Base-by-base conservation (phyloP, 306 rosid species). In the Oemleria cerasiformis region DNA sequence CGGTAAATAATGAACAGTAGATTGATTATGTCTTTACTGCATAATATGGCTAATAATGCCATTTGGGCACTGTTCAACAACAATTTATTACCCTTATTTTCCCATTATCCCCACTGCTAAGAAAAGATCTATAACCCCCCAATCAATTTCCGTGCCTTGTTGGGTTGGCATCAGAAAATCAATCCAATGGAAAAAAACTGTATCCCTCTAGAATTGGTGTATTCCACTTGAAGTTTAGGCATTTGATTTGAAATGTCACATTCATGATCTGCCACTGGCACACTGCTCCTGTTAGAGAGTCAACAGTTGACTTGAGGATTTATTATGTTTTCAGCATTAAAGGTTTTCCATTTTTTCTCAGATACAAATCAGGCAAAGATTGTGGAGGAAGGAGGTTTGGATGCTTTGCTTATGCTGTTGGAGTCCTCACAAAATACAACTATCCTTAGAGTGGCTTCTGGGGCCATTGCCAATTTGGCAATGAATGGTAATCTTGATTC, bases 381-480 rank as follows among this genome's bases (percentile, higher is more conserved):
- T 48, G 86, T 88, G 51, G 92, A 88, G 71, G 90, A 88, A 79
- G 92, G 92, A 2, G 92, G 90, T 54, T 78, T 85, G 73, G 90
- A 85, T 64, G 84, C 87, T 81, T 78, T 88, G 82, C 87, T 88
- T 67, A 50, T 54, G 77, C 80, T 88, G 70, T 74, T 88, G 80
- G 81, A 63, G 68, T 79, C 88, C 72, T 85, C 92, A 7, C 80
- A 80, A 79, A 83, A 79, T 74, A 50, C 85, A 74, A 88, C 88
- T 57, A 83, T 88, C 72, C 88, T 88, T 64, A 77, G 92, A 75
- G 92, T 85, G 73, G 86, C 88, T 75, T 88, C 92, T 19, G 92
- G 92, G 50, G 92, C 90, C 60, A 77, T 88, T 56, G 92, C 92
- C 63, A 88, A 88, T 83, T 79, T 88, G 82, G 92, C 92, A 48